A percentile compares a stretch with the other conserved stretches of the same genome.
Evolutionary conservation across 1,284 basidiomycete species (phyloP).

Genomic region (Cryptococcus sp.): DNA sequence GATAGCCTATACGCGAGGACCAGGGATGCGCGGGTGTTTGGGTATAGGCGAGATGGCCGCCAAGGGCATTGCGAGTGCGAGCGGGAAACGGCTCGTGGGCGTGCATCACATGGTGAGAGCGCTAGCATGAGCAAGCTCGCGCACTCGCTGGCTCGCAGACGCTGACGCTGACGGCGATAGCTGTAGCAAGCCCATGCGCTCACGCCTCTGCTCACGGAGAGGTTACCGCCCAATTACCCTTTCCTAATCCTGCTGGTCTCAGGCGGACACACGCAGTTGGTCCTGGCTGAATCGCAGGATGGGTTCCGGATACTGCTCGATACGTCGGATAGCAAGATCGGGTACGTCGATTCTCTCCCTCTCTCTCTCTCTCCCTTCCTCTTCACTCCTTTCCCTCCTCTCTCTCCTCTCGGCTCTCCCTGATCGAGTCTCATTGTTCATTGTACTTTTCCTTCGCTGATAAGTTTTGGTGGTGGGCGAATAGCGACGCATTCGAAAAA

Average conservation of each 20-base stretch:
- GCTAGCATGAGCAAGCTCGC: background rate
- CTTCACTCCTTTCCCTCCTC: background rate
- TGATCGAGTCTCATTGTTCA: too few relatives aligned
- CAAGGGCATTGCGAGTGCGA: constrained; percentile 73
- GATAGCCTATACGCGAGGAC: constrained; percentile 87
- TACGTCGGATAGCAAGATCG: constrained; percentile 75
- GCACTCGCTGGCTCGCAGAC: background rate
- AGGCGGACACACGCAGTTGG: constrained; percentile 85
- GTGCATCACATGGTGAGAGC: constrained; percentile 85
- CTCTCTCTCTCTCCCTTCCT: too few relatives aligned
- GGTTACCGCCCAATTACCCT: constrained; percentile 67
- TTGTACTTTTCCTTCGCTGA: background rate
- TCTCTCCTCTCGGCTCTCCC: too few relatives aligned
- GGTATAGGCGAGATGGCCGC: constrained; percentile 75
- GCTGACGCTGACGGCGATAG: too few relatives aligned
- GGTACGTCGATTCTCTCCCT: constrained; percentile 35
- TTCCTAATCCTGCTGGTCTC: constrained; percentile 85
- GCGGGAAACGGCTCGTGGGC: constrained; percentile 76
- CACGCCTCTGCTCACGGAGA: constrained; percentile 72
- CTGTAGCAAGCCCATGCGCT: constrained; percentile 88
- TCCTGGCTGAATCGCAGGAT: constrained; percentile 65
- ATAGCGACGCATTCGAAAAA: constrained; percentile 72
- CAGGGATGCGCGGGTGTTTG: constrained; percentile 81
- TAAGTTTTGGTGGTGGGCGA: background rate
- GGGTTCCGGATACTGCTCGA: constrained; percentile 73